Conservation (phyloP, 495 filamentous ascomycete species). For the Aspergillus saccharolyticus region DNA sequence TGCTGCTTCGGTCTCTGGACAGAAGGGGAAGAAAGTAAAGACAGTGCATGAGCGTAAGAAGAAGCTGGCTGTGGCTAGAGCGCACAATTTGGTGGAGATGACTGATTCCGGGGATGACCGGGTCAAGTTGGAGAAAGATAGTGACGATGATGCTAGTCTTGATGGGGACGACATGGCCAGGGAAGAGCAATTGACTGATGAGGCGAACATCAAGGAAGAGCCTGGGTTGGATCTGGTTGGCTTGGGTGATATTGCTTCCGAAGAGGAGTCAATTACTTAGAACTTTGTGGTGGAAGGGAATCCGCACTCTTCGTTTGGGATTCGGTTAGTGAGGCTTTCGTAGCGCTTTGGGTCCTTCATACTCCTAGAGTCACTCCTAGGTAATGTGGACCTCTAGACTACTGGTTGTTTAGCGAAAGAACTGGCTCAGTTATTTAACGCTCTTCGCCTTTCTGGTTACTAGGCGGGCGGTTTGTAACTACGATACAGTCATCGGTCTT, state of each 20-base stretch:
- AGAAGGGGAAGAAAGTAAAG: neutral
- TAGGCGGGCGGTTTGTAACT: no score
- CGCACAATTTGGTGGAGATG: conserved; percentile 1
- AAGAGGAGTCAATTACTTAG: neutral
- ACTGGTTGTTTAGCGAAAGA: no score
- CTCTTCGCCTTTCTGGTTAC: no score
- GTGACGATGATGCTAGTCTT: no score
- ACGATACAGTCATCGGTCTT: no score
- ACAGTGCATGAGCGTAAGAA: neutral
- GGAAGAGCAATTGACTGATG: neutral
- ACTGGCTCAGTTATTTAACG: no score
- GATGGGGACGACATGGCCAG: neutral
- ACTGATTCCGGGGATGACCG: neutral
- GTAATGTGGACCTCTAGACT: no score
- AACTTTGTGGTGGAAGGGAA: no score
- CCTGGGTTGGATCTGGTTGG: neutral
- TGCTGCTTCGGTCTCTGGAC: neutral
- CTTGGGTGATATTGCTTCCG: neutral
- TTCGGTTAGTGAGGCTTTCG: neutral
- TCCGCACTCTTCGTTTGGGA: no score
- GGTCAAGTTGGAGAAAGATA: neutral
- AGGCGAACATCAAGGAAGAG: neutral
- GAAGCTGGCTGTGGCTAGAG: neutral
- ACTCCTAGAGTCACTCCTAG: no score
- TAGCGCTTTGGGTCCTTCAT: neutral